phyloP scores from a whole-genome alignment of 306 rosid species.

The Benincasa hispida region DNA sequence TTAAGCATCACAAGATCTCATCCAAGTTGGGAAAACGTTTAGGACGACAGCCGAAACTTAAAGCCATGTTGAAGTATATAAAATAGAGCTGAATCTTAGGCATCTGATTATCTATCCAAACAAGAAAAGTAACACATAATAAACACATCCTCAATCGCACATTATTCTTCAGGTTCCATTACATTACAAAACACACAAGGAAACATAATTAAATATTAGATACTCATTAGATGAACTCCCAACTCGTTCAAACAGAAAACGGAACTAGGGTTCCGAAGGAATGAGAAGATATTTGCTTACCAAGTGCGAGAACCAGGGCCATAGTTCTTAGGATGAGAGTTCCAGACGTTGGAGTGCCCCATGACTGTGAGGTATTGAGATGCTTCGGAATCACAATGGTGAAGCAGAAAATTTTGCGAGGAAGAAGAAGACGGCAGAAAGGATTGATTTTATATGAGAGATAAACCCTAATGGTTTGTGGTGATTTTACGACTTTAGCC shows the following conservation, averaged over 20 bases:
- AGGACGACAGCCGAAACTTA: neutral
- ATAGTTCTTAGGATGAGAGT: slow-evolving; percentile 82
- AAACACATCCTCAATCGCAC: neutral
- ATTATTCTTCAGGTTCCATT: neutral
- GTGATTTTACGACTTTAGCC: neutral
- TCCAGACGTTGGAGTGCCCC: slow-evolving; percentile 94
- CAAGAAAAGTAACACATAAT: neutral
- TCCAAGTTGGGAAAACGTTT: neutral
- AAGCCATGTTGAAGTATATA: neutral
- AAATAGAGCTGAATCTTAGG: too few relatives aligned
- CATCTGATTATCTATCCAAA: neutral
- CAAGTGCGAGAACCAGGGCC: slow-evolving; percentile 96
- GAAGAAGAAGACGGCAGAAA: slow-evolving; percentile 9
- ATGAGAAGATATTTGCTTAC: slow-evolving; percentile 11
- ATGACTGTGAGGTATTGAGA: slow-evolving; percentile 12
- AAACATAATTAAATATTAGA: neutral
- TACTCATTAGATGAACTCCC: neutral
- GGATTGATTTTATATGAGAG: neutral
- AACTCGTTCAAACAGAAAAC: neutral
- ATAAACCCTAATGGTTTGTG: slow-evolving; percentile 3
- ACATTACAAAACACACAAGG: neutral
- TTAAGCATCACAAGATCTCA: neutral
- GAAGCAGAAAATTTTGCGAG: neutral
- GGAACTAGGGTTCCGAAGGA: neutral
- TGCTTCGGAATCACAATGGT: neutral